Percentiles rank a stretch among this genome's conserved stretches.
These are phyloP conservation scores for Coelastrella sp. DNA, from an alignment of 139 green algal genomes.

Conservation along the genomic window DNA sequence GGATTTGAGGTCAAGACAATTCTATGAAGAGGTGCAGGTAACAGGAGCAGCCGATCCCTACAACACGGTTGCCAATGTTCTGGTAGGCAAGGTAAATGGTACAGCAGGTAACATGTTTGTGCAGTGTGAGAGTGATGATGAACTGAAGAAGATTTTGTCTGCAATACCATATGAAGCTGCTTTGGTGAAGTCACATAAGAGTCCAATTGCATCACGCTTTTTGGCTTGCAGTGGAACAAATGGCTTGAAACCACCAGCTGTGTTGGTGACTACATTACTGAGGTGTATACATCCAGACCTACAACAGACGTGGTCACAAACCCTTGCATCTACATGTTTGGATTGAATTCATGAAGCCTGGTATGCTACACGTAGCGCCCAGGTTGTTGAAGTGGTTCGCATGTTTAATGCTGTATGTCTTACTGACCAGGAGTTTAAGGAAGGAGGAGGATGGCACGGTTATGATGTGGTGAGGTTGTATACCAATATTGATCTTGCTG, in stretches of 20 bases:
- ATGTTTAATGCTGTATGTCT: not conserved
- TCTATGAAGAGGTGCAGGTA: too few relatives aligned
- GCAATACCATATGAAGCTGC: not conserved
- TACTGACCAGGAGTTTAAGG: not conserved
- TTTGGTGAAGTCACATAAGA: not conserved
- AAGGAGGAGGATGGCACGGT: not conserved
- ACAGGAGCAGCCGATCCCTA: too few relatives aligned
- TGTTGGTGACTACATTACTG: not conserved
- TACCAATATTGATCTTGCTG: not conserved
- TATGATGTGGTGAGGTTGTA: not conserved
- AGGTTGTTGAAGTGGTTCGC: not conserved
- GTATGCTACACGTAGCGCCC: not conserved
- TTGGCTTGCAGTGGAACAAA: too few relatives aligned
- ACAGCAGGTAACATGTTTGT: too few relatives aligned
- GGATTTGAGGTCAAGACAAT: too few relatives aligned
- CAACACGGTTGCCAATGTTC: too few relatives aligned
- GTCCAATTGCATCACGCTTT: not conserved
- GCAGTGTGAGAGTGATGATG: too few relatives aligned
- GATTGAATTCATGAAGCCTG: not conserved
- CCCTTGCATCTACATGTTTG: not conserved
- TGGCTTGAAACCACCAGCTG: not conserved
- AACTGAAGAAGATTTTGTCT: too few relatives aligned
- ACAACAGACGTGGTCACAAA: not conserved
- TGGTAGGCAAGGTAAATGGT: too few relatives aligned
- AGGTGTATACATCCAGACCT: not conserved